Conservation (phyloP, 345 rosid genomes). For the Nephelium lappaceum region DNA sequence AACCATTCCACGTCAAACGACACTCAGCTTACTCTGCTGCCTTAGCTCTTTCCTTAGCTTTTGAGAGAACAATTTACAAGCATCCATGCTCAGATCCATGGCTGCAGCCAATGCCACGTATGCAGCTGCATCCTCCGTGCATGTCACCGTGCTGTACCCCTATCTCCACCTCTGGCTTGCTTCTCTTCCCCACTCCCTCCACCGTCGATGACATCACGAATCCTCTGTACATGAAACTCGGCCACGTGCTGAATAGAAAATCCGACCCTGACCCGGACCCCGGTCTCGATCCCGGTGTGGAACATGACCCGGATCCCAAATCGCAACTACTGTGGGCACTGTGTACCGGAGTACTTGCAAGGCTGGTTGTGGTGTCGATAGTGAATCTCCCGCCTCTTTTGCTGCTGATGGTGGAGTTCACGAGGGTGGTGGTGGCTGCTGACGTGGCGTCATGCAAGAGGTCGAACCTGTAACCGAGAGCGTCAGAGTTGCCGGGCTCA, state of each 20-base stretch:
- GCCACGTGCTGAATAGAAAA: constrained; percentile 38
- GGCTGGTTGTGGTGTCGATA: constrained; percentile 62
- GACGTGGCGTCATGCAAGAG: constrained; percentile 62
- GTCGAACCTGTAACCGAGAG: constrained; percentile 79
- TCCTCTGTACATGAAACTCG: constrained; percentile 45
- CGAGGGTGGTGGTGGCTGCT: constrained; percentile 36
- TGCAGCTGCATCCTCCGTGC: constrained; percentile 97
- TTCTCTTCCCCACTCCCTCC: constrained; percentile 51
- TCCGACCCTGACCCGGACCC: constrained; percentile 85
- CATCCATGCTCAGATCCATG: constrained; percentile 94
- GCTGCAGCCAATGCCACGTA: constrained; percentile 94
- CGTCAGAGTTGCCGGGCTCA: constrained; percentile 50
- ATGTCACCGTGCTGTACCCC: constrained; percentile 95
- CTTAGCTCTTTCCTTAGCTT: constrained; percentile 87
- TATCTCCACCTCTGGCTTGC: constrained; percentile 78
- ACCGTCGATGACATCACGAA: constrained; percentile 91
- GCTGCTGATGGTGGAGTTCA: constrained; percentile 53
- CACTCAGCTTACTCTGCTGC: constrained; percentile 56
- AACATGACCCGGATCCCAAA: constrained; percentile 62
- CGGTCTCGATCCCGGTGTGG: constrained; percentile 49
- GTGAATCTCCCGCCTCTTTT: constrained; percentile 78
- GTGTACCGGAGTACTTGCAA: constrained; percentile 48
- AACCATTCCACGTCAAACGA: constrained; percentile 48
- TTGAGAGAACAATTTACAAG: constrained; percentile 76
- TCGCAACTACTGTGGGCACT: constrained; percentile 91